A percentile compares a stretch with the other conserved stretches of the same genome.
phyloP scores from a whole-genome alignment of 345 rosid species.

The Mallotus nudiflorus region DNA sequence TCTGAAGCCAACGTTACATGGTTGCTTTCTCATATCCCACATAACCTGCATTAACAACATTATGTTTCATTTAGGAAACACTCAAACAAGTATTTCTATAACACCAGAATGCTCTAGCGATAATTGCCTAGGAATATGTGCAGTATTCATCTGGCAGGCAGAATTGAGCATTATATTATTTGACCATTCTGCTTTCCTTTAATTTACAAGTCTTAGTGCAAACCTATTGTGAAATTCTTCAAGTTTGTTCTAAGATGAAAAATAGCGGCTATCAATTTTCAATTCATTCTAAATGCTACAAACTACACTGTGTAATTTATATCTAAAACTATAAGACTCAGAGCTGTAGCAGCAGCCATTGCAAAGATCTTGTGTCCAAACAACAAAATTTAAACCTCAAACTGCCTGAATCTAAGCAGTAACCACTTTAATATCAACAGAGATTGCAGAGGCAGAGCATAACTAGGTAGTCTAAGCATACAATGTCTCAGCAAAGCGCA shows the following conservation, averaged over 20 bases:
- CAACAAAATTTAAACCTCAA: not conserved
- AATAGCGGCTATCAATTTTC: too few species aligned
- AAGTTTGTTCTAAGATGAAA: too few species aligned
- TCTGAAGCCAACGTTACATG: conserved; percentile 70
- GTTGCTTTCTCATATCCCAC: conserved; percentile 84
- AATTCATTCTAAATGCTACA: too few species aligned
- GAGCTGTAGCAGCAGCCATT: too few species aligned
- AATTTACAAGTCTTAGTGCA: too few species aligned
- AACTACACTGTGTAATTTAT: too few species aligned
- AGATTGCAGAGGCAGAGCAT: not conserved
- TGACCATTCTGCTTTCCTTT: too few species aligned
- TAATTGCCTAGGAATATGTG: not conserved
- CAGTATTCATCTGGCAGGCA: not conserved
- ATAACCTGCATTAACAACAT: conserved; percentile 59
- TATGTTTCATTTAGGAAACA: conserved; percentile 3
- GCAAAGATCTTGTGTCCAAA: too few species aligned
- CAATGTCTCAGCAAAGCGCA: not conserved
- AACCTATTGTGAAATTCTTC: too few species aligned
- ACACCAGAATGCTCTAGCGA: not conserved
- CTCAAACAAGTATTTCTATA: conserved; percentile 4
- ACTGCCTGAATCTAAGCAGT: not conserved
- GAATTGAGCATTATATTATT: too few species aligned
- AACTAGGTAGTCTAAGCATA: not conserved
- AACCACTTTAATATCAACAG: not conserved
- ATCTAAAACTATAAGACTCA: too few species aligned